These are phyloP conservation scores for Pneumocystis murina DNA, from an alignment of 1,139 yeast species.

Conservation along the genomic window DNA sequence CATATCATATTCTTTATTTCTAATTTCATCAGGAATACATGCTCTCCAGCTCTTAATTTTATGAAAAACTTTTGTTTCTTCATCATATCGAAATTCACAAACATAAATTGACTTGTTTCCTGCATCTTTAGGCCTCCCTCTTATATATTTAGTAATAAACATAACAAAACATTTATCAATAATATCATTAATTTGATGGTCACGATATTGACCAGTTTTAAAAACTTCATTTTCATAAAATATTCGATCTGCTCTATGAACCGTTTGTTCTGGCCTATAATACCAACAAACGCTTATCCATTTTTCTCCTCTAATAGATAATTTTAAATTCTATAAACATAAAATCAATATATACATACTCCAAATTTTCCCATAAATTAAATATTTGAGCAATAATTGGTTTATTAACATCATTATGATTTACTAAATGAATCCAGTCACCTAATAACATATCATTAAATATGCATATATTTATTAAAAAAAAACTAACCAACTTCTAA, in stretches of 20 bases:
- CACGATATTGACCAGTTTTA: conserved; percentile 92
- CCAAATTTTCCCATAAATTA: conserved; percentile 73
- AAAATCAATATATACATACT: conserved; percentile 18
- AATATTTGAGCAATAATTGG: conserved; percentile 92
- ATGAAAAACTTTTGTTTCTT: conserved; percentile 74
- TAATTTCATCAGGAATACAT: conserved; percentile 89
- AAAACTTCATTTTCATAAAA: conserved; percentile 90
- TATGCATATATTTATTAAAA: not conserved
- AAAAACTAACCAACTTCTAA: conserved; percentile 45
- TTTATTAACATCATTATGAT: conserved; percentile 72
- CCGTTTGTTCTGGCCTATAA: conserved; percentile 93
- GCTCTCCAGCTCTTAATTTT: conserved; percentile 97
- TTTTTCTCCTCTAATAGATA: conserved; percentile 37
- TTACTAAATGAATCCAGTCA: conserved; percentile 81
- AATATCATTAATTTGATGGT: conserved; percentile 75
- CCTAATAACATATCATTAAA: conserved; percentile 21
- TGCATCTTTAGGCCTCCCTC: conserved; percentile 61
- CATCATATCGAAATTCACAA: conserved; percentile 91
- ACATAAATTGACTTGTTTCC: conserved; percentile 56
- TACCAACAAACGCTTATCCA: conserved; percentile 97
- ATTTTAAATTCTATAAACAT: not conserved
- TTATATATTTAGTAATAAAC: conserved; percentile 82
- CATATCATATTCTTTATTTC: conserved; percentile 70
- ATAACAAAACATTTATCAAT: conserved; percentile 90
- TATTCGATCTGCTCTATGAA: conserved; percentile 75